A percentile compares a stretch with the other conserved stretches of the same genome.
Conservation (phyloP, 75 land plant species). For the Larix kaempferi region DNA sequence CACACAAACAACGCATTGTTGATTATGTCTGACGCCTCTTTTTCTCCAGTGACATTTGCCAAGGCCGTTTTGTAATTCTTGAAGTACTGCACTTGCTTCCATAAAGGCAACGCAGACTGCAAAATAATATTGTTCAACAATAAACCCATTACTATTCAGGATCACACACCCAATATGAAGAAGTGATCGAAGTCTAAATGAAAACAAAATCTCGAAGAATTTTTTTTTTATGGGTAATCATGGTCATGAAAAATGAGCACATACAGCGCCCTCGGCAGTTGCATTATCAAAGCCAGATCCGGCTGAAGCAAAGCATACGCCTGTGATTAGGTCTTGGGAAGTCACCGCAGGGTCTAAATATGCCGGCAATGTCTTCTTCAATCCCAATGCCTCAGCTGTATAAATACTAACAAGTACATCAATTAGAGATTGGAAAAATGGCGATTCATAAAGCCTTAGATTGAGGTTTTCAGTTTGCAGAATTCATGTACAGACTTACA, state of each 20-base stretch:
- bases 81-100: conserved; percentile 55
- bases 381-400: conserved; percentile 35
- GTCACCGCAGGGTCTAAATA: conserved; percentile 38
- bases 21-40: conserved; percentile 28
- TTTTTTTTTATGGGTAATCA: too few species aligned
- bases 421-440: too few species aligned
- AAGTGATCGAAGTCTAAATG: too few species aligned
- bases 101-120: conserved; percentile 56
- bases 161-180: not conserved
- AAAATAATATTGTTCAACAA: not conserved
- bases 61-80: conserved; percentile 43
- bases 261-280: conserved; percentile 29
- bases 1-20: conserved; percentile 40
- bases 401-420: too few species aligned
- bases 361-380: conserved; percentile 41
- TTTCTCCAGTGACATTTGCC: conserved; percentile 27
- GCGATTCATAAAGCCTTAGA: too few species aligned
- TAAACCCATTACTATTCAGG: not conserved
- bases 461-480: too few species aligned
- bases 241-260: not conserved
- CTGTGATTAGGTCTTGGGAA: conserved; percentile 35
- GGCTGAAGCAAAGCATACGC: conserved; percentile 62
- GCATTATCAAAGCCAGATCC: conserved; percentile 55
- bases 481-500: not conserved
- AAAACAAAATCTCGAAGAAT: too few species aligned